Evolutionary conservation across 140 eudicot species (phyloP).

Genomic region (Oenanthe javanica): DNA sequence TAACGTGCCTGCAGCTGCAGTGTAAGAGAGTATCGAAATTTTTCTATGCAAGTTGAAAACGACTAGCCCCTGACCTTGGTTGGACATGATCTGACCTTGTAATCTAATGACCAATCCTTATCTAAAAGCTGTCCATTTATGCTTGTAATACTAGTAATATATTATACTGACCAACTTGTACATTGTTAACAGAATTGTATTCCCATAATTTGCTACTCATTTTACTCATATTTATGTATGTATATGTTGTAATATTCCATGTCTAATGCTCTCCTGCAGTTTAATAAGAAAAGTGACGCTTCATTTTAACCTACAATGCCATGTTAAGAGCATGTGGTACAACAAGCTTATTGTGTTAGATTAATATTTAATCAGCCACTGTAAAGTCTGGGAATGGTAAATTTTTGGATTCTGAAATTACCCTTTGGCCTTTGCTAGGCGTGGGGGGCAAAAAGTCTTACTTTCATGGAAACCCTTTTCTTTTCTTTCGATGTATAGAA

Average conservation of each 20-base stretch:
- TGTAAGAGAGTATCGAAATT: not conserved
- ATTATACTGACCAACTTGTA: not conserved
- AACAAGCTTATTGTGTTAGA: not conserved
- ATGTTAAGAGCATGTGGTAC: not conserved
- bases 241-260: not conserved
- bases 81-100: slow-evolving; percentile 36
- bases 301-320: not conserved
- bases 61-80: slow-evolving; percentile 32
- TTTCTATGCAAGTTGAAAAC: slow-evolving; percentile 23
- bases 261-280: not conserved
- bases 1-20: not conserved
- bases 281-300: not conserved
- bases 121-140: slow-evolving; percentile 16
- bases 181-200: not conserved
- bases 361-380: not conserved
- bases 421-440: slow-evolving; percentile 27
- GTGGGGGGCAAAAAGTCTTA: slow-evolving; percentile 32
- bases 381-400: slow-evolving; percentile 1
- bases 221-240: too few relatives aligned
- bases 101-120: slow-evolving; percentile 33
- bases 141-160: not conserved
- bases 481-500: slow-evolving; percentile 27
- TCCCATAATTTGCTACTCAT: not conserved
- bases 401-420: slow-evolving; percentile 21
- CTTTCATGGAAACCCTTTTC: slow-evolving; percentile 27